Evolutionary conservation across 2,329 filamentous ascomycete genomes (phyloP).

Genomic region (Verticillium longisporum): DNA sequence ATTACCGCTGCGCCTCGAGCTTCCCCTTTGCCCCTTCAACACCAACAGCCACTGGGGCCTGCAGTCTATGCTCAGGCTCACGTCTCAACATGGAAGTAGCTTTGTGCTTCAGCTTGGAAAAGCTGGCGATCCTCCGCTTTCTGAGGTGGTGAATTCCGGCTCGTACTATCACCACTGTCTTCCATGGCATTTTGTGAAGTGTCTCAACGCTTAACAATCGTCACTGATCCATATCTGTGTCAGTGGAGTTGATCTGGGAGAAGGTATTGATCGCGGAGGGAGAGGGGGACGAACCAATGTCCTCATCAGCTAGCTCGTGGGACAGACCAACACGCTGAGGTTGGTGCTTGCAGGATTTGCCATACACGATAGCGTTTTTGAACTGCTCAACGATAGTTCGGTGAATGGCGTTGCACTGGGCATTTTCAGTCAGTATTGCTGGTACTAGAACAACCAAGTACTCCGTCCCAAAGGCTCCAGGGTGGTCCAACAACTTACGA

Average conservation of each 20-base stretch:
- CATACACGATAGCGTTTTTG: conserved; percentile 92
- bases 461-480: background rate
- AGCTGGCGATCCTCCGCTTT: background rate
- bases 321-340: conserved; percentile 87
- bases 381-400: conserved; percentile 94
- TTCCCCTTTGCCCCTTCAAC: background rate
- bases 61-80: background rate
- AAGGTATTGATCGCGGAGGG: background rate
- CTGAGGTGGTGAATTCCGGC: background rate
- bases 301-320: conserved; percentile 92
- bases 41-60: background rate
- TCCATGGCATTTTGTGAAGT: conserved; percentile 13
- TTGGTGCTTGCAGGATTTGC: conserved; percentile 97
- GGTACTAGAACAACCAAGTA: background rate
- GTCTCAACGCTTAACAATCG: conserved; percentile 61
- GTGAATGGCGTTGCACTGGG: conserved; percentile 92
- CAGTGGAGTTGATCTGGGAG: background rate
- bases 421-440: background rate
- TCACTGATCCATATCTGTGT: conserved; percentile 21
- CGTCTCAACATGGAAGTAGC: background rate
- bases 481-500: conserved; percentile 58
- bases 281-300: conserved; percentile 66
- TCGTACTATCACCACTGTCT: conserved; percentile 9
- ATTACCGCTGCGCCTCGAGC: background rate
- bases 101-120: background rate